A percentile compares a stretch with the other conserved stretches of the same genome.
These are phyloP conservation scores for Adansonia digitata DNA, from an alignment of 345 rosid species.

Conservation along the genomic window DNA sequence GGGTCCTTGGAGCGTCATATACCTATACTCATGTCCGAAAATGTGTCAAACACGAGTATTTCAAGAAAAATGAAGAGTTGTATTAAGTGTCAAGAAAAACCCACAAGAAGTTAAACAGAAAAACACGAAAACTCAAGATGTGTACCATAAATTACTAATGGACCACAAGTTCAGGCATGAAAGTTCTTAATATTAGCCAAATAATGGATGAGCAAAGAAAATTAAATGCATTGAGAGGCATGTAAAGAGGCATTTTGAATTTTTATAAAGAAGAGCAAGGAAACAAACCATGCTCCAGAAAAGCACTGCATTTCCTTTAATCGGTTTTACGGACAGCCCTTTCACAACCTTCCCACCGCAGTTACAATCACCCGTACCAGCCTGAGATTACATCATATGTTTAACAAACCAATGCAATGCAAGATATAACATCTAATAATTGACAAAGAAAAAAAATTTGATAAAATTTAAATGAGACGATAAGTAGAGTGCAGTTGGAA, in stretches of 20 bases:
- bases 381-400: constrained; percentile 44
- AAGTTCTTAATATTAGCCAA: background rate
- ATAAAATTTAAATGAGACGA: background rate
- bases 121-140: background rate
- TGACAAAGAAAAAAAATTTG: background rate
- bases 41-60: too few relatives aligned
- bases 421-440: background rate
- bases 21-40: too few relatives aligned
- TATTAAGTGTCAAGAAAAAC: background rate
- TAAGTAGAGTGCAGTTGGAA: too few relatives aligned
- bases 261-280: constrained; percentile 6
- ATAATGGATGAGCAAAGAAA: background rate
- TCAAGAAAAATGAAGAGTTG: too few relatives aligned
- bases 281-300: constrained; percentile 98
- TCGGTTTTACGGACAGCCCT: constrained; percentile 88
- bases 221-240: background rate
- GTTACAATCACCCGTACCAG: constrained; percentile 73
- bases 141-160: background rate
- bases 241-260: background rate
- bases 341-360: constrained; percentile 76
- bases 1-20: too few relatives aligned
- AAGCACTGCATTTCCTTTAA: constrained; percentile 82
- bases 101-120: background rate
- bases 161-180: background rate
- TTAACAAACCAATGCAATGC: background rate